Percentiles rank a stretch among this genome's conserved stretches.
Evolutionary conservation across 176 grass and related monocot species (phyloP).

Genomic region (Cenchrus americanus): DNA sequence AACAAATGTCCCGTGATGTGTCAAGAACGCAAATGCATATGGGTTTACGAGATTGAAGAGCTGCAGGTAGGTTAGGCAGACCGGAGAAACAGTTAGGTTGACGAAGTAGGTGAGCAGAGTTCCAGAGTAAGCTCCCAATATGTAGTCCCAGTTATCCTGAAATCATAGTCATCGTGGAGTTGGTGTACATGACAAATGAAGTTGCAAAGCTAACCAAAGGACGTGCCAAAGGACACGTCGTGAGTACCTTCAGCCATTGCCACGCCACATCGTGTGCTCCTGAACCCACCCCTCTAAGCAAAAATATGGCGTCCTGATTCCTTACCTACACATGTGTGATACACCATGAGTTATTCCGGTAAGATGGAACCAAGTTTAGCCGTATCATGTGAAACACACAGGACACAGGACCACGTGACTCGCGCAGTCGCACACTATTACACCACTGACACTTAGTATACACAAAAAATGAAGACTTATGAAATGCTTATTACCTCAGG

Average conservation of each 20-base stretch:
- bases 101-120: conserved; percentile 74
- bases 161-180: conserved; percentile 30
- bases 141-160: conserved; percentile 93
- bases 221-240: background rate
- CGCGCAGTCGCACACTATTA: background rate
- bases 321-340: conserved; percentile 62
- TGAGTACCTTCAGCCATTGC: conserved; percentile 89
- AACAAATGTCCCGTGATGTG: conserved; percentile 1
- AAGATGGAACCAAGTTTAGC: conserved; percentile 3
- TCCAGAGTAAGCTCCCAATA: conserved; percentile 76
- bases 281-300: conserved; percentile 68
- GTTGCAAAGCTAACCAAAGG: background rate
- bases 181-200: conserved; percentile 21
- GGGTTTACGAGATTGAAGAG: background rate
- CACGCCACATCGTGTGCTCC: conserved; percentile 75
- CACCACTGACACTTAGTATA: background rate
- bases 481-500: conserved; percentile 62
- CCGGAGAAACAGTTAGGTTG: conserved; percentile 58
- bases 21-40: background rate
- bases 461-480: background rate
- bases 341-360: conserved; percentile 32
- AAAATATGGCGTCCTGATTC: conserved; percentile 76
- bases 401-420: background rate
- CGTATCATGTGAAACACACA: background rate
- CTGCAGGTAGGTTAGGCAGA: conserved; percentile 3